A percentile compares a stretch with the other conserved stretches of the same genome.
Evolutionary conservation across 2,329 filamentous ascomycete genomes (phyloP).

Genomic region (Alternaria alternata): DNA sequence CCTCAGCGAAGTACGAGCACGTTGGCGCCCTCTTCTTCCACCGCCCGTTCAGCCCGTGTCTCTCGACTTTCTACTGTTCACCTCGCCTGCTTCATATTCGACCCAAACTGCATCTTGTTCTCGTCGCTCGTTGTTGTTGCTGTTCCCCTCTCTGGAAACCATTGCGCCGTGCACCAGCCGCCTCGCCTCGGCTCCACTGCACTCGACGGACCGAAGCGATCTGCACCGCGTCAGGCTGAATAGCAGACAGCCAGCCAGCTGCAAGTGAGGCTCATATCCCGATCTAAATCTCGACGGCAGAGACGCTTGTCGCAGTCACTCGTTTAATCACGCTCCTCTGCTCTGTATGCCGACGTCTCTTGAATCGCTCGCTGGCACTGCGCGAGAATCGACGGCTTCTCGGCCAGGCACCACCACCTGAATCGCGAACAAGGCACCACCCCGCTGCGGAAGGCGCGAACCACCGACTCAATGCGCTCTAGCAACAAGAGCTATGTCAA

Average conservation of each 20-base stretch:
- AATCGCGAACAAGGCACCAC: constrained; percentile 28
- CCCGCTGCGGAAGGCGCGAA: constrained; percentile 28
- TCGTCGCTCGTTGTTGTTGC: constrained; percentile 14
- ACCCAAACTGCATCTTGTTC: background rate
- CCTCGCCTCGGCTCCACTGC: constrained; percentile 21
- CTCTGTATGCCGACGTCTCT: constrained; percentile 26
- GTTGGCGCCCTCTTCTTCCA: constrained; percentile 20
- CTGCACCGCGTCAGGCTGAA: constrained; percentile 35
- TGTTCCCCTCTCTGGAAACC: constrained; percentile 11
- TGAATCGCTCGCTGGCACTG: constrained; percentile 15
- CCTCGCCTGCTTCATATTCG: background rate
- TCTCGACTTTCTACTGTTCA: constrained; percentile 4
- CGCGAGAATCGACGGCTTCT: constrained; percentile 16
- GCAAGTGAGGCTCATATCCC: constrained; percentile 19
- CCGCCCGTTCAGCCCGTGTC: constrained; percentile 14
- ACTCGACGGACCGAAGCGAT: constrained; percentile 27
- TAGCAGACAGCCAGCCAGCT: constrained; percentile 13
- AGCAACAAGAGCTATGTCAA: constrained; percentile 42
- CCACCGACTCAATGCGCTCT: constrained; percentile 42
- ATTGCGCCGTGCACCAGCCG: constrained; percentile 16
- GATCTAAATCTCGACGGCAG: constrained; percentile 1
- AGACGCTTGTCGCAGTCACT: constrained; percentile 21
- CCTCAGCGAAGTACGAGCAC: constrained; percentile 28
- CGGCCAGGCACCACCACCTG: constrained; percentile 21
- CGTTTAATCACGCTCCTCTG: constrained; percentile 6